Percentiles rank a stretch among this genome's conserved stretches.
phyloP scores from a whole-genome alignment of 148 eudicot species.

The Spergularia marina region DNA sequence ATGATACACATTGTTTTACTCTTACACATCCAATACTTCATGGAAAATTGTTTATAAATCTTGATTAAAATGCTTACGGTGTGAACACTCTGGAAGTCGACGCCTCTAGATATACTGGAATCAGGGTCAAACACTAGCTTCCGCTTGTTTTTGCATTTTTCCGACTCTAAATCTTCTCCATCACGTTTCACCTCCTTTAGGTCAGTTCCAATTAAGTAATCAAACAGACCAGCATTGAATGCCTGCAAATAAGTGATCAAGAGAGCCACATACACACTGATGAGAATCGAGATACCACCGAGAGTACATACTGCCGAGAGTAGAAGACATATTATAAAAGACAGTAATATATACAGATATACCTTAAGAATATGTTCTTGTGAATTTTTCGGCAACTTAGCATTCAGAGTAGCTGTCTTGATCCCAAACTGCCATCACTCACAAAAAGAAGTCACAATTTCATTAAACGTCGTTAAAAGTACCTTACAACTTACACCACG shows the following conservation, averaged over 20 bases:
- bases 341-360: background rate
- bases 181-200: slow-evolving; percentile 50
- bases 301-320: background rate
- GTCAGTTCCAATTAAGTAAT: slow-evolving; percentile 86
- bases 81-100: slow-evolving; percentile 91
- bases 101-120: slow-evolving; percentile 91
- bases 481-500: background rate
- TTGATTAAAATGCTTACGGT: slow-evolving; percentile 45
- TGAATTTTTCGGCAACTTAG: slow-evolving; percentile 95
- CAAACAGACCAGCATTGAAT: slow-evolving; percentile 94
- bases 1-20: too few relatives aligned
- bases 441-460: background rate
- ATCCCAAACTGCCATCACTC: slow-evolving; percentile 63
- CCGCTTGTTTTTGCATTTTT: slow-evolving; percentile 49
- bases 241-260: slow-evolving; percentile 40
- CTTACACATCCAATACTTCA: background rate
- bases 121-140: slow-evolving; percentile 75
- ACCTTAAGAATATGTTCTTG: slow-evolving; percentile 96
- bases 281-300: background rate
- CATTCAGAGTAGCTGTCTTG: slow-evolving; percentile 84
- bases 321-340: background rate
- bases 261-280: background rate
- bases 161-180: slow-evolving; percentile 37
- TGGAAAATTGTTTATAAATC: background rate
- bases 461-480: background rate